These are phyloP conservation scores for Xylariaceae sp. DNA, from an alignment of 2,329 filamentous ascomycete species.

Conservation along the genomic window DNA sequence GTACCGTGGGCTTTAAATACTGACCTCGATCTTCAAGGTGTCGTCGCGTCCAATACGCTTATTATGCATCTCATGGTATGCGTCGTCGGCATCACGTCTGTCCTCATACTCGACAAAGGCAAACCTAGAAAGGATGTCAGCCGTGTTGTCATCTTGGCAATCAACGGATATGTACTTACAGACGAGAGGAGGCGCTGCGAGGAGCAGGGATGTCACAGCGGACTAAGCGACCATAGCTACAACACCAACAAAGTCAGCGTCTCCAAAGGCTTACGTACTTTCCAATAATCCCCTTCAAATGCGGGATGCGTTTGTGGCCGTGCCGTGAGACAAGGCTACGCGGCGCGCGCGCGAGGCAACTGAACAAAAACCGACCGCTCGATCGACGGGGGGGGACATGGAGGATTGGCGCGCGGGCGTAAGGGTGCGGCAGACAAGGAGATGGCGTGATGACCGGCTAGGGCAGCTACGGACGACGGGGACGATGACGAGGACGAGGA, in stretches of 20 bases:
- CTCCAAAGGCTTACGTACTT: constrained; percentile 27
- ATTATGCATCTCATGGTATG: constrained; percentile 99
- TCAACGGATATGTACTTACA: constrained; percentile 65
- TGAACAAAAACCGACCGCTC: constrained; percentile 42
- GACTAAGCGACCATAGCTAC: constrained; percentile 95
- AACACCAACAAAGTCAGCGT: constrained; percentile 44
- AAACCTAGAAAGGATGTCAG: constrained; percentile 56
- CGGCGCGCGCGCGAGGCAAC: constrained; percentile 34
- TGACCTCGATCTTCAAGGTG: constrained; percentile 93
- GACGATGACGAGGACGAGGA: constrained; percentile 35
- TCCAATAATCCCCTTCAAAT: constrained; percentile 31
- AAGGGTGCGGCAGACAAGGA: constrained; percentile 25
- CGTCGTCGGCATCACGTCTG: constrained; percentile 95
- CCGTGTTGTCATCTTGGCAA: constrained; percentile 7
- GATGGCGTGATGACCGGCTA: constrained; percentile 41
- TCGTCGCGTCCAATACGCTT: constrained; percentile 97
- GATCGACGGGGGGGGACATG: constrained; percentile 42
- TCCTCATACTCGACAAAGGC: constrained; percentile 99
- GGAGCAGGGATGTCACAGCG: constrained; percentile 98
- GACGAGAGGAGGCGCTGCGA: constrained; percentile 85
- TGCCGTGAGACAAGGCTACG: constrained; percentile 34
- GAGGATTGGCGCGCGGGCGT: constrained; percentile 31
- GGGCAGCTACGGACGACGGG: constrained; percentile 34
- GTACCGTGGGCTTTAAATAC: constrained; percentile 22
- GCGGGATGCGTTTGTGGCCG: constrained; percentile 32